Conservation (phyloP, 257 asterid species). For the Penstemon eatonii region DNA sequence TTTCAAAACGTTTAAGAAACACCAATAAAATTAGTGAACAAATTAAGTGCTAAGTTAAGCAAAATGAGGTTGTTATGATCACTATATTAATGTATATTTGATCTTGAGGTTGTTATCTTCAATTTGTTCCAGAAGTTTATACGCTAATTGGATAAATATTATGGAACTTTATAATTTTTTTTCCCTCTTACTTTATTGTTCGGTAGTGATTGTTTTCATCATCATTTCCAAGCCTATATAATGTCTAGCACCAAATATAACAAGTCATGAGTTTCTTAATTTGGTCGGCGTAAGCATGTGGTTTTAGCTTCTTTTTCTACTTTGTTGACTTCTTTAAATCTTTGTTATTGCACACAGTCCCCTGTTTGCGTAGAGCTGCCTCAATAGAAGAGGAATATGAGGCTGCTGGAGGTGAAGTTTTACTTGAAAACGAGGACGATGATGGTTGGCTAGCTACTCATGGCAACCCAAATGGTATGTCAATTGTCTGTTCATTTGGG, state of each 20-base stretch:
- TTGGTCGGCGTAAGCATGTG: constrained; percentile 18
- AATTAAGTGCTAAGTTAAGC: too few relatives aligned
- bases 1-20: too few relatives aligned
- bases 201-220: constrained; percentile 7
- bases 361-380: constrained; percentile 94
- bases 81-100: neutral
- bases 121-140: neutral
- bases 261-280: constrained; percentile 9
- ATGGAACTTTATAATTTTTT: neutral
- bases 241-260: constrained; percentile 7
- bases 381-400: constrained; percentile 94
- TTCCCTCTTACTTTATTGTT: neutral
- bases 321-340: constrained; percentile 5
- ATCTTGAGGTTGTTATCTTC: constrained; percentile 20
- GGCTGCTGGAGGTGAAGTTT: constrained; percentile 96
- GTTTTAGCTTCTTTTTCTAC: neutral
- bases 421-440: constrained; percentile 80
- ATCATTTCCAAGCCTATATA: neutral
- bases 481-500: neutral
- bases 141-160: constrained; percentile 5
- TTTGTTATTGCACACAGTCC: constrained; percentile 49
- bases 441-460: constrained; percentile 99
- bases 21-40: too few relatives aligned
- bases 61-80: neutral
- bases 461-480: constrained; percentile 78